Evolutionary conservation across 352 stramenopile genomes (phyloP).

Genomic region (Phytophthora ramorum): DNA sequence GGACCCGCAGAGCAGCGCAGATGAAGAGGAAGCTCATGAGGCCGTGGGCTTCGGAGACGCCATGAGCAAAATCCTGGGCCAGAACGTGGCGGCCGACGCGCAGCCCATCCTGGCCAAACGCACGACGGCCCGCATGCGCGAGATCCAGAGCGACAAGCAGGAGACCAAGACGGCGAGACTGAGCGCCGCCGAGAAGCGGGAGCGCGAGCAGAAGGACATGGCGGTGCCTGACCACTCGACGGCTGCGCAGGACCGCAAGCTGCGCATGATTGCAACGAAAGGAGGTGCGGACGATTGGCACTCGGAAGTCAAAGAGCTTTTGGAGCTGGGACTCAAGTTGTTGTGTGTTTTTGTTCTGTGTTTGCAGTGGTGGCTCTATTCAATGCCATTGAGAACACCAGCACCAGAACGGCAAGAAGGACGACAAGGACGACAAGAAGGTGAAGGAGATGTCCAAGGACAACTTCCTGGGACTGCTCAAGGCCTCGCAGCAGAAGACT

Average conservation of each 20-base stretch:
- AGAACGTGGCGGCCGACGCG: conserved; percentile 72
- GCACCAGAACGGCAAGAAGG: conserved; percentile 64
- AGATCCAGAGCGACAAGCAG: conserved; percentile 82
- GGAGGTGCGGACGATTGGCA: conserved; percentile 47
- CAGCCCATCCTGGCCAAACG: conserved; percentile 86
- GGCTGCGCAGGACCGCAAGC: conserved; percentile 63
- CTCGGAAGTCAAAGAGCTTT: neutral
- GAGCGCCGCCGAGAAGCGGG: conserved; percentile 76
- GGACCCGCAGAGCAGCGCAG: conserved; percentile 25
- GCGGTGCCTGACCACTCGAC: conserved; percentile 67
- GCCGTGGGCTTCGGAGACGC: conserved; percentile 85
- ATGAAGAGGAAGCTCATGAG: conserved; percentile 49
- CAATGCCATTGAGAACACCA: conserved; percentile 90
- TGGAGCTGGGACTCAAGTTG: neutral
- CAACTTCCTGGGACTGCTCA: conserved; percentile 81
- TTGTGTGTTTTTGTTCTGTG: conserved; percentile 3
- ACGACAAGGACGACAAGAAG: conserved; percentile 78
- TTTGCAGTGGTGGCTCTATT: conserved; percentile 81
- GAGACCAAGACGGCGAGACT: conserved; percentile 70
- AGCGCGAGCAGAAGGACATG: conserved; percentile 84
- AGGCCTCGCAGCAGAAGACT: conserved; percentile 60
- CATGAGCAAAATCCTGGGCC: conserved; percentile 87
- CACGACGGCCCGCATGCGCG: conserved; percentile 82
- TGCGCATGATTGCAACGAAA: conserved; percentile 87
- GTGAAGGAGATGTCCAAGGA: conserved; percentile 89